phyloP scores from a whole-genome alignment of 1,284 basidiomycete genomes.

The Cryptococcus jaspeensis region DNA sequence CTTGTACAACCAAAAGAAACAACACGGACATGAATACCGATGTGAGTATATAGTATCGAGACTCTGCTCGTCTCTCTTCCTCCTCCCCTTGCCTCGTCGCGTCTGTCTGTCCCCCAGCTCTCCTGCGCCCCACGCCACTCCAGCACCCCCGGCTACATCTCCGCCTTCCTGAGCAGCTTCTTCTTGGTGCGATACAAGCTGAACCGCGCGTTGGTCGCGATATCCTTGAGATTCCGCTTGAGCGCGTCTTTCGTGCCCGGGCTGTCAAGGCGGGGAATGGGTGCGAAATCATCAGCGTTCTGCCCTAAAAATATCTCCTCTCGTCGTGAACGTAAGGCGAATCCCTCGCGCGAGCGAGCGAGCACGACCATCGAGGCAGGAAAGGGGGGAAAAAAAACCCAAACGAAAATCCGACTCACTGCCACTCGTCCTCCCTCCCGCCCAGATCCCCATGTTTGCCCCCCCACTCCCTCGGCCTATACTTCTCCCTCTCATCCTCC shows the following conservation, averaged over 20 bases:
- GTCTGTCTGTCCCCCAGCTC: background rate
- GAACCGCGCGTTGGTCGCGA: slow-evolving; percentile 46
- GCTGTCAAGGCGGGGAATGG: no score
- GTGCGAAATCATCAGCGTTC: background rate
- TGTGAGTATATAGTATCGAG: no score
- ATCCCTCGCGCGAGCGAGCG: background rate
- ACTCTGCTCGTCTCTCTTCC: slow-evolving; percentile 1
- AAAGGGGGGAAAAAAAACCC: background rate
- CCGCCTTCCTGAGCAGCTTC: slow-evolving; percentile 48
- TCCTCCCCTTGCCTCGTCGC: background rate
- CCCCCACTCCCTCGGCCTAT: slow-evolving; percentile 50
- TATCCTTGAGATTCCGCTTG: slow-evolving; percentile 49
- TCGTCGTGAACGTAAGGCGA: background rate
- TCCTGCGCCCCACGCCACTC: background rate
- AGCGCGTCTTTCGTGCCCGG: slow-evolving; percentile 44
- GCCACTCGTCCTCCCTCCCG: slow-evolving; percentile 45
- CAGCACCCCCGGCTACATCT: slow-evolving; percentile 11
- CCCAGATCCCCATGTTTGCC: slow-evolving; percentile 37
- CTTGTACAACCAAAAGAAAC: no score
- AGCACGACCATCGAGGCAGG: background rate
- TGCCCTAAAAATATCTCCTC: background rate
- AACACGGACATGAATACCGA: no score
- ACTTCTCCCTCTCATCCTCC: slow-evolving; percentile 46
- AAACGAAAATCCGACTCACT: slow-evolving; percentile 35
- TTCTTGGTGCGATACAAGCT: slow-evolving; percentile 50